Evolutionary conservation across 805 yeast genomes (phyloP).

Genomic region (Wickerhamomyces ciferrii): DNA sequence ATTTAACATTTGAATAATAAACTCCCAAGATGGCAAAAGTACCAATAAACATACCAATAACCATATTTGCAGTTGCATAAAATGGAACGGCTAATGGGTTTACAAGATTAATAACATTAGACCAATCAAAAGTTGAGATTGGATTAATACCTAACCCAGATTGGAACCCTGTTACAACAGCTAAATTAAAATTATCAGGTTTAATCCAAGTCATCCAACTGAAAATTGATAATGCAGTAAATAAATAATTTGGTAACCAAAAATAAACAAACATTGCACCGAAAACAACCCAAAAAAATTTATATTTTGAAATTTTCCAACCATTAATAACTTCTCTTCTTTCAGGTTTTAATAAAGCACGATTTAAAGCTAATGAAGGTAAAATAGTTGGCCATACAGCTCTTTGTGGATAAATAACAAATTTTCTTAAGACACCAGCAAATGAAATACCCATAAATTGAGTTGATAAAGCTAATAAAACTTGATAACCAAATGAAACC

Average conservation of each 20-base stretch:
- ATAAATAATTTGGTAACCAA: conserved; percentile 42
- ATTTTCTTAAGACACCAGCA: conserved; percentile 58
- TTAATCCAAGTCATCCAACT: conserved; percentile 58
- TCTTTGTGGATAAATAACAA: conserved; percentile 45
- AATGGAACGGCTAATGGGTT: conserved; percentile 40
- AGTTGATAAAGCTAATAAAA: conserved; percentile 46
- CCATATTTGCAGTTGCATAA: conserved; percentile 27
- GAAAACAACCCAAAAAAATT: conserved; percentile 27
- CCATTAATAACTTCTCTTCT: conserved; percentile 27
- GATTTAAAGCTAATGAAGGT: conserved; percentile 44
- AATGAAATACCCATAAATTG: conserved; percentile 64
- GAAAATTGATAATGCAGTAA: conserved; percentile 36
- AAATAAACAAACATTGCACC: conserved; percentile 32
- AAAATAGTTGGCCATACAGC: conserved; percentile 50
- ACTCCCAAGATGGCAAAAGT: conserved; percentile 28
- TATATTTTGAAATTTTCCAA: conserved; percentile 28
- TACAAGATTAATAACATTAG: conserved; percentile 33
- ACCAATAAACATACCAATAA: conserved; percentile 28
- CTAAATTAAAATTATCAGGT: conserved; percentile 43
- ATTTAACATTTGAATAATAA: conserved; percentile 35
- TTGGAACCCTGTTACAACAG: conserved; percentile 41
- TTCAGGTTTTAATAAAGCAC: conserved; percentile 36
- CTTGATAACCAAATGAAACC: conserved; percentile 44
- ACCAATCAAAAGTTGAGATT: conserved; percentile 48
- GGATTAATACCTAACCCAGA: conserved; percentile 51